Evolutionary conservation across 257 asterid species (phyloP), one percentile per base, ranked within the genome.

Genomic region (Penstemon newberryi): DNA sequence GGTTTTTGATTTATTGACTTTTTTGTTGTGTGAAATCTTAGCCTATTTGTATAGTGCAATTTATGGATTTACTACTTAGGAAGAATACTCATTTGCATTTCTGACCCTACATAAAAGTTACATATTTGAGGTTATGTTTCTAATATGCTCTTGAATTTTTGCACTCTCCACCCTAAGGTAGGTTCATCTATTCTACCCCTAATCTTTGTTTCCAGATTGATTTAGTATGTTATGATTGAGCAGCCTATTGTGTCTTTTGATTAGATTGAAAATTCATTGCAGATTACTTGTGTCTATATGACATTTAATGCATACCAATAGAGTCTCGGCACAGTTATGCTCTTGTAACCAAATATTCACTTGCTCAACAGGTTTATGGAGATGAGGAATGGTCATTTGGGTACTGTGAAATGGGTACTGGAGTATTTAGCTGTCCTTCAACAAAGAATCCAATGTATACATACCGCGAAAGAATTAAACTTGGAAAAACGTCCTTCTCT

Each of bases 381-480:
- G 92, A 87, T 11, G 98, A 91, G 9, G 99, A 95, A 76, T 95
- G 99, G 98, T 95, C 99, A 44, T 95, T 91, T 62, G 99, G 99
- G 70, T 91, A 69, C 82, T 95, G 99, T 77, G 99, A 91, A 77
- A 96, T 82, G 44, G 98, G 97, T 63, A 85, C 89, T 65, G 99
- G 99, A 46, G 98, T 95, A 44, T 95, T 95, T 77, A 95, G 90
- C 76, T 95, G 96, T 73, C 91, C 97, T 46, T 56, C 93, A 50
- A 89, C 80, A 57, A 83, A 85, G 82, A 95, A 95, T 68, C 96
- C 98, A n/a, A 89, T 89, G 99, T 95, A 95, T 65, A 87, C 96
- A 4, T 90, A 81, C 68, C 95, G 97, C 56, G 99, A 93, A 78
- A 71, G 79, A 70, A 78, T 85, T 77, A 82, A 75, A 53, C 96